phyloP scores from a whole-genome alignment of 306 rosid genomes.

The Trifolium subterraneum region DNA sequence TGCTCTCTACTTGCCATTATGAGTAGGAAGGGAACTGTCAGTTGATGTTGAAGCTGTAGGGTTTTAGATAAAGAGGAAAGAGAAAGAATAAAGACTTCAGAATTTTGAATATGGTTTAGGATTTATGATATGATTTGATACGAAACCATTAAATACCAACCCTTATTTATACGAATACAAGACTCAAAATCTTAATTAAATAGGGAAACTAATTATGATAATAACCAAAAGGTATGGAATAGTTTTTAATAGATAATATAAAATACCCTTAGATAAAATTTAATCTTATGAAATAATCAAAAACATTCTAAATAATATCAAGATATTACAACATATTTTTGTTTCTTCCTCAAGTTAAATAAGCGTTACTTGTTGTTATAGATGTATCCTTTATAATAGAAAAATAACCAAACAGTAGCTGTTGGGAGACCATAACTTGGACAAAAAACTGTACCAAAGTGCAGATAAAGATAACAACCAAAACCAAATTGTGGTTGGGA shows the following conservation, averaged over 20 bases:
- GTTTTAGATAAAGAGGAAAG: constrained; percentile 19
- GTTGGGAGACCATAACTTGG: not conserved
- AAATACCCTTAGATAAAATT: not conserved
- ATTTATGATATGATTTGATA: constrained; percentile 12
- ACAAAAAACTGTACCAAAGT: not conserved
- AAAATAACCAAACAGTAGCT: not conserved
- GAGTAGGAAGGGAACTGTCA: not conserved
- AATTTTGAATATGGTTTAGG: not conserved
- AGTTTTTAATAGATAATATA: not conserved
- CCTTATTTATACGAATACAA: constrained; percentile 9
- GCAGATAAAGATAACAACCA: not conserved
- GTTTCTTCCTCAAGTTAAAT: constrained; percentile 1
- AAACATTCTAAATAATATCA: not conserved
- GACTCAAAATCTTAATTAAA: constrained; percentile 7
- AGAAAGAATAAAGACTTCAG: not conserved
- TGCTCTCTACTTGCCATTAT: constrained; percentile 21
- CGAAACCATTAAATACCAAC: not conserved
- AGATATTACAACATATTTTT: not conserved
- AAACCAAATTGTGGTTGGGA: not conserved
- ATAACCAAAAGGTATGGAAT: not conserved
- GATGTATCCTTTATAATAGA: not conserved
- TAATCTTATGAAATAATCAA: not conserved
- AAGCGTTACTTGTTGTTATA: not conserved
- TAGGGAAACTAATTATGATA: not conserved
- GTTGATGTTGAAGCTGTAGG: constrained; percentile 3